A percentile compares a stretch with the other conserved stretches of the same genome.
Evolutionary conservation across 163 green algal species (phyloP).

Genomic region (Scenedesmus sp.): DNA sequence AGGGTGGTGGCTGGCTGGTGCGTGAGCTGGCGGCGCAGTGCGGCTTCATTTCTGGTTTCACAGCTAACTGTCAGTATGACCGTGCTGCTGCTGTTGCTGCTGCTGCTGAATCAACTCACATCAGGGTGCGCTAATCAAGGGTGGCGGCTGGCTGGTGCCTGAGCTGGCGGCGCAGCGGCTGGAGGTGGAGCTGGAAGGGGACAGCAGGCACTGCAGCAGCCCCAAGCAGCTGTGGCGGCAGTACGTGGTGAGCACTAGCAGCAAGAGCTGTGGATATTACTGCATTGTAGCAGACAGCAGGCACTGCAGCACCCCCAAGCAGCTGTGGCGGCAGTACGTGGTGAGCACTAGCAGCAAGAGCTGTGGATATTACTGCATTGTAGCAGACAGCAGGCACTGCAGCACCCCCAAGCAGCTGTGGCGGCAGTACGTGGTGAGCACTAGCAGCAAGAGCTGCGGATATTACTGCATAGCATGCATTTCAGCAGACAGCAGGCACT

Average conservation of each 20-base stretch:
- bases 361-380: too few relatives aligned
- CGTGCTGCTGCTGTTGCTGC: neutral
- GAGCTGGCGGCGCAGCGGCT: slow-evolving; percentile 49
- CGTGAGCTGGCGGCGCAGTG: neutral
- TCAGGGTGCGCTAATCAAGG: slow-evolving; percentile 18
- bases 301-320: neutral
- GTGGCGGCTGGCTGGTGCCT: slow-evolving; percentile 68
- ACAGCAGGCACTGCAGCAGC: slow-evolving; percentile 12
- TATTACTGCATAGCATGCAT: too few relatives aligned
- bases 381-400: neutral
- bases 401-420: neutral
- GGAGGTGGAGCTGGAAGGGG: slow-evolving; percentile 58
- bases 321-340: slow-evolving; percentile 16
- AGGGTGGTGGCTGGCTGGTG: neutral
- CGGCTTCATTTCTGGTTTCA: neutral
- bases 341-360: neutral
- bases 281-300: neutral
- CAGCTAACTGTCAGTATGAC: neutral
- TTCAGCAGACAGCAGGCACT: neutral
- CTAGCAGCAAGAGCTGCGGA: neutral
- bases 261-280: neutral
- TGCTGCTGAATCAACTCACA: too few relatives aligned
- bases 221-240: slow-evolving; percentile 5
- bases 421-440: neutral
- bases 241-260: neutral